These are phyloP conservation scores for Pythium dissimile DNA, from an alignment of 352 stramenopile genomes.

Conservation along the genomic window DNA sequence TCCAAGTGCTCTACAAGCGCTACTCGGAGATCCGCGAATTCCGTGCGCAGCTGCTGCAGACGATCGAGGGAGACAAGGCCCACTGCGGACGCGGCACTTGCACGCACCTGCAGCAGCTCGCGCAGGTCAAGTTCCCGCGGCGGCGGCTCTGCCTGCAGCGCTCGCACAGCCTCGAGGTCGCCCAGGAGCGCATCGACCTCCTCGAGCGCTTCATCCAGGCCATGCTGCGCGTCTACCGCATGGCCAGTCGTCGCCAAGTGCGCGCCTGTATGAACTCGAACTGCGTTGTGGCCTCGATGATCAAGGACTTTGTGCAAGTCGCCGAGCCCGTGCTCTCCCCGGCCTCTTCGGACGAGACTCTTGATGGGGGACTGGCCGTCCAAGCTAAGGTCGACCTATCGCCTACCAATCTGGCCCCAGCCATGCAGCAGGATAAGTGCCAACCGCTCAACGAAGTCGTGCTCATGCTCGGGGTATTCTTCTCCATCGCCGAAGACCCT, in stretches of 20 bases:
- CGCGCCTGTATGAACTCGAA: slow-evolving; percentile 55
- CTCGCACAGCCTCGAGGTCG: slow-evolving; percentile 26
- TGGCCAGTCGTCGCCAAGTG: slow-evolving; percentile 39
- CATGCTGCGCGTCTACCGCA: slow-evolving; percentile 48
- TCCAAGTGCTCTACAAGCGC: slow-evolving; percentile 58
- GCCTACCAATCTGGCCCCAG: too few relatives aligned
- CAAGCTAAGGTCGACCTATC: too few relatives aligned
- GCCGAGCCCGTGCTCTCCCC: not conserved
- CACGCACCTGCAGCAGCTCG: slow-evolving; percentile 34
- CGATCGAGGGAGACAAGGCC: slow-evolving; percentile 11
- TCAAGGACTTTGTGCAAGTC: slow-evolving; percentile 46
- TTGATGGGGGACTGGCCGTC: too few relatives aligned
- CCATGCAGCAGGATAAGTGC: too few relatives aligned
- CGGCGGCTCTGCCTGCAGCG: slow-evolving; percentile 25
- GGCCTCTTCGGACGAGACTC: not conserved
- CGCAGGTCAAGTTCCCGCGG: slow-evolving; percentile 50
- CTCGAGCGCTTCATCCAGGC: slow-evolving; percentile 56
- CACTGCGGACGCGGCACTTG: slow-evolving; percentile 46
- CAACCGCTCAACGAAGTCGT: not conserved
- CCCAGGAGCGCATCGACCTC: slow-evolving; percentile 30
- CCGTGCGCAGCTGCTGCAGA: slow-evolving; percentile 37
- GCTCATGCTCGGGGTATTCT: too few relatives aligned
- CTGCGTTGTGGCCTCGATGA: slow-evolving; percentile 37
- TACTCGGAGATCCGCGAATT: slow-evolving; percentile 73
- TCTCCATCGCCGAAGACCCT: slow-evolving; percentile 4